These are phyloP conservation scores for Brassica nigra DNA, from an alignment of 345 rosid species.

Conservation along the genomic window DNA sequence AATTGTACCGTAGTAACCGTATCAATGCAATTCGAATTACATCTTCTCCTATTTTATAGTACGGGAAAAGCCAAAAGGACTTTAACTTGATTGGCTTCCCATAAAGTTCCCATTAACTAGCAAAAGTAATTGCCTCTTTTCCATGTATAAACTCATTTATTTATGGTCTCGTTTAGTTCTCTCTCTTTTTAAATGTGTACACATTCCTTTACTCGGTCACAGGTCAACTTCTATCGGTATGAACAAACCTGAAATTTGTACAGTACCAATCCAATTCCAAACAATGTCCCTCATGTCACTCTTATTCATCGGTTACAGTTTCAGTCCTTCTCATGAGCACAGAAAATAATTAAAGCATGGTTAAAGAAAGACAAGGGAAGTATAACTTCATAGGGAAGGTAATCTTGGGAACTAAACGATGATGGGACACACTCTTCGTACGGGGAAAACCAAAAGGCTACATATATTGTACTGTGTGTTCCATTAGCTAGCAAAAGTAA, in stretches of 20 bases:
- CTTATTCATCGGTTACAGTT: too few species aligned
- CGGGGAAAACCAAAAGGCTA: neutral
- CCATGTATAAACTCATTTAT: neutral
- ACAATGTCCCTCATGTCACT: too few species aligned
- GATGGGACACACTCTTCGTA: neutral
- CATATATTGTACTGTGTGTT: neutral
- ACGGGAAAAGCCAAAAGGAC: too few species aligned
- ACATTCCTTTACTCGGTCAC: neutral
- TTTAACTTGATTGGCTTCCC: too few species aligned
- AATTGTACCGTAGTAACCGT: neutral
- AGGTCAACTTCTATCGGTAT: neutral
- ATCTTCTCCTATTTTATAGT: too few species aligned
- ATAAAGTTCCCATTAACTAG: too few species aligned
- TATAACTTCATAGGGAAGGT: slow-evolving; percentile 1
- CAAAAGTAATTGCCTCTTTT: too few species aligned
- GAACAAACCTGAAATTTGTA: neutral
- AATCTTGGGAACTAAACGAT: neutral
- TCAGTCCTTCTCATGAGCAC: neutral
- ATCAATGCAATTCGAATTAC: neutral
- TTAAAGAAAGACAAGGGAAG: neutral
- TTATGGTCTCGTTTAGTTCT: neutral
- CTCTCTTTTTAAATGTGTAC: neutral
- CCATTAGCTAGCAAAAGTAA: neutral
- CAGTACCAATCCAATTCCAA: neutral
- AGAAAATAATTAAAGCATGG: neutral